Evolutionary conservation across 257 asterid genomes (phyloP).

Genomic region (Paulownia fortunei): DNA sequence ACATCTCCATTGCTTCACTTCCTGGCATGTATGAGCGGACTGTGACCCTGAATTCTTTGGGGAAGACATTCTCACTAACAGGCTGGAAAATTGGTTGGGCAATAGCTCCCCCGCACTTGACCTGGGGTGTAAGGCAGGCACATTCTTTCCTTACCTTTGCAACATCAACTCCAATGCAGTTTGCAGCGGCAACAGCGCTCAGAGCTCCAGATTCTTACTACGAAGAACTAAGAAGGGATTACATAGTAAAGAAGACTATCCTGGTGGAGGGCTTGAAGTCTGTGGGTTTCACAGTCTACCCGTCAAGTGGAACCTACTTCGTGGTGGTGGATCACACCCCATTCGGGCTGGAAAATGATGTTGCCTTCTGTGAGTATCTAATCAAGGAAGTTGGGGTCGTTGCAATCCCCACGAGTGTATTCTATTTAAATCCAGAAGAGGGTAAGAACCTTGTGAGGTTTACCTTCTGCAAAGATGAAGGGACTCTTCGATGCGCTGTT

Average conservation of each 20-base stretch:
- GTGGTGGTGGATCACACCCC: conserved; percentile 87
- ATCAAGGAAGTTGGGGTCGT: conserved; percentile 92
- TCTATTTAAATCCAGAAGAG: conserved; percentile 82
- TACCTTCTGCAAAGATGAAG: conserved; percentile 85
- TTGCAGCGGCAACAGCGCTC: conserved; percentile 77
- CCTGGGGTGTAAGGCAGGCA: conserved; percentile 91
- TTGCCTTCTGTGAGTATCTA: conserved; percentile 83
- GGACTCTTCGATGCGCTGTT: conserved; percentile 35
- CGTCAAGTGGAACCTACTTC: conserved; percentile 91
- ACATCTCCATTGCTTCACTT: conserved; percentile 82
- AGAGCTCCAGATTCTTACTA: conserved; percentile 75
- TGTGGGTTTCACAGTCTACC: conserved; percentile 79
- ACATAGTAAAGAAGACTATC: conserved; percentile 66
- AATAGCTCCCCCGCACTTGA: conserved; percentile 82
- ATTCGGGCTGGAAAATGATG: conserved; percentile 73
- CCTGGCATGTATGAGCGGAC: conserved; percentile 89
- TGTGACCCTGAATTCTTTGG: conserved; percentile 79
- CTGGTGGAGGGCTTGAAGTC: conserved; percentile 78
- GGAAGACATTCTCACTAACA: conserved; percentile 89
- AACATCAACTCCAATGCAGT: conserved; percentile 91
- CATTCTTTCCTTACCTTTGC: conserved; percentile 90
- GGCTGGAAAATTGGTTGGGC: conserved; percentile 99
- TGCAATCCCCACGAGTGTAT: conserved; percentile 90
- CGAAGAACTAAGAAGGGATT: conserved; percentile 73
- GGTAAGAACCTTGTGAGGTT: conserved; percentile 95